Conservation (phyloP, 139 green algal genomes). For the Chlamydomonas urium region DNA sequence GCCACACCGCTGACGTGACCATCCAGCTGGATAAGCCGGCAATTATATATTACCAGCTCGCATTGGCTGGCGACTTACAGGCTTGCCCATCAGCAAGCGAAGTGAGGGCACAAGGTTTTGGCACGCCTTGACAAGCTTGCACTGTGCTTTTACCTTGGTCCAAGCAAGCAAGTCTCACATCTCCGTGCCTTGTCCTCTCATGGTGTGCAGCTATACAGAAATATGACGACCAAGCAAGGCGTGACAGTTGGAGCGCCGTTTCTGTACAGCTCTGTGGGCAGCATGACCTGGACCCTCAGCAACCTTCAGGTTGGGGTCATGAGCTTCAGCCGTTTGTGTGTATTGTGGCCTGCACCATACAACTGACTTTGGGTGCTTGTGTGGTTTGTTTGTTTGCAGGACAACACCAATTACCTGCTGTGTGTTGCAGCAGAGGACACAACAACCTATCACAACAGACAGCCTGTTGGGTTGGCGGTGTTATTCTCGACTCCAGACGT, state of each 20-base stretch:
- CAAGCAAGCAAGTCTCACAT: too few relatives aligned
- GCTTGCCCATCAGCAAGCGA: background rate
- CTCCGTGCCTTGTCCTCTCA: too few relatives aligned
- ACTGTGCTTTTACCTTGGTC: too few relatives aligned
- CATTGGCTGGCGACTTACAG: background rate
- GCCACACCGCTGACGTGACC: constrained; percentile 13
- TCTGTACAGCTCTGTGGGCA: background rate
- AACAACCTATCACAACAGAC: constrained; percentile 26
- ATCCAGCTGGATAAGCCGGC: constrained; percentile 25
- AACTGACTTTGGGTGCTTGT: too few relatives aligned
- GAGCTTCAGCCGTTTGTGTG: background rate
- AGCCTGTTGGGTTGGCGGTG: constrained; percentile 4
- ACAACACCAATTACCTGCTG: constrained; percentile 6
- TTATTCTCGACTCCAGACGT: constrained; percentile 20
- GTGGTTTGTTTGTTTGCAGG: constrained; percentile 11
- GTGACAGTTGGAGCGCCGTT: background rate
- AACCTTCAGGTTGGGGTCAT: constrained; percentile 8
- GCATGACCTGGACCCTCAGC: background rate
- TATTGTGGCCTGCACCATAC: too few relatives aligned
- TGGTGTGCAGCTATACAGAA: too few relatives aligned
- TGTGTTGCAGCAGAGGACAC: constrained; percentile 38
- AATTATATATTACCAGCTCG: constrained; percentile 10
- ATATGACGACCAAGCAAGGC: too few relatives aligned
- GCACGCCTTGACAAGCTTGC: too few relatives aligned
- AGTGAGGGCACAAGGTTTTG: too few relatives aligned